These are phyloP conservation scores for Diversispora eburnea DNA, from an alignment of 192 early-diverging fungal genomes.

Conservation along the genomic window DNA sequence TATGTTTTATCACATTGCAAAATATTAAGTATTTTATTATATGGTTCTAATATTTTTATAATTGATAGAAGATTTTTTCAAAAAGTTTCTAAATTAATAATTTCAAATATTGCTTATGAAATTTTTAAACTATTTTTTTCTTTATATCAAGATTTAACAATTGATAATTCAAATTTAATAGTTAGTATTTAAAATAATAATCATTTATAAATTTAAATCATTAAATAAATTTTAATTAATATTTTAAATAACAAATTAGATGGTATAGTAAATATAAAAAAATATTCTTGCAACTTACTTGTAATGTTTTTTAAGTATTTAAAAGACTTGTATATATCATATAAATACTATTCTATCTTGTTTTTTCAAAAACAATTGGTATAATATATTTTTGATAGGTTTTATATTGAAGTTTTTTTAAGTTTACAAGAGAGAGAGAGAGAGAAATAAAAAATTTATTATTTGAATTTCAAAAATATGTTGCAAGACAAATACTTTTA, in stretches of 20 bases:
- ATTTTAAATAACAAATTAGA: too few relatives aligned
- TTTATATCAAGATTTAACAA: background rate
- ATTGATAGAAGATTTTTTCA: background rate
- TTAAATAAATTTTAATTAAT: background rate
- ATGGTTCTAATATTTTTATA: background rate
- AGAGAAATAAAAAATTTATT: constrained; percentile 9
- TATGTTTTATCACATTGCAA: background rate
- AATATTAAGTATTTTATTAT: background rate
- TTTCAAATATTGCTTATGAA: background rate
- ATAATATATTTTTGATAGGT: background rate
- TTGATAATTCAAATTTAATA: background rate
- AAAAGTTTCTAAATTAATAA: background rate
- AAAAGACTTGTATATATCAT: background rate
- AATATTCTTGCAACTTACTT: background rate
- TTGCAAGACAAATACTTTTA: background rate
- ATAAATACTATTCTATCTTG: background rate
- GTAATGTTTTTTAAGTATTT: background rate
- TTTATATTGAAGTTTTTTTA: background rate
- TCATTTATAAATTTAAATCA: background rate
- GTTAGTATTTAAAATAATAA: too few relatives aligned
- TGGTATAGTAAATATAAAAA: background rate
- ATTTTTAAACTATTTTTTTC: background rate
- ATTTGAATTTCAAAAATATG: background rate
- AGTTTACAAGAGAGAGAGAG: too few relatives aligned
- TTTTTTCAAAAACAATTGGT: background rate